Base-by-base conservation (phyloP, 345 rosid species). In the Zanthoxylum bungeanum region DNA sequence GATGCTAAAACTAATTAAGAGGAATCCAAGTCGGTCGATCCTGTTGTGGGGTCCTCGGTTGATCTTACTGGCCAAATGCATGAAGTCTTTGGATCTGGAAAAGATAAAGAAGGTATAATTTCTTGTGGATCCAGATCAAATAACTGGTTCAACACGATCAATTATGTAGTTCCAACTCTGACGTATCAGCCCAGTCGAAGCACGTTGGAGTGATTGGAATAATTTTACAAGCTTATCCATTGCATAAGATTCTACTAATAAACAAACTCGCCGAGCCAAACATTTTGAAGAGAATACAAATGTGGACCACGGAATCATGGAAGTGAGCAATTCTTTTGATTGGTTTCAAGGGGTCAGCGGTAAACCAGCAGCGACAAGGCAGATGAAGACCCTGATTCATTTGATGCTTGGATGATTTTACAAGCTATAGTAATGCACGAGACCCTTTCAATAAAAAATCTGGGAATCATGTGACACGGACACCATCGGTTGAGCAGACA, bases 321-420 rank as follows among this genome's bases (percentile, higher is more conserved):
- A n/a, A n/a, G n/a, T n/a, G n/a, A n/a, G n/a, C n/a, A n/a, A n/a
- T n/a, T n/a, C n/a, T n/a, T n/a, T n/a, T n/a, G n/a, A n/a, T n/a
- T n/a, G n/a, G n/a, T n/a, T n/a, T n/a, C n/a, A n/a, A n/a, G n/a
- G n/a, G n/a, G n/a, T n/a, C n/a, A n/a, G n/a, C n/a, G n/a, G n/a
- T n/a, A n/a, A n/a, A n/a, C n/a, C n/a, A n/a, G n/a, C n/a, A n/a
- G n/a, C n/a, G n/a, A n/a, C n/a, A n/a, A n/a, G n/a, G n/a, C n/a
- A n/a, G n/a, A n/a, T n/a, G n/a, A n/a, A n/a, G n/a, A 82, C 67
- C 88, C 76, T n/a, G 86, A 84, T 73, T 66, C 85, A 5, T 79
- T 84, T 73, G 80, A 83, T 68, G 73, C 62, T 37, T 89, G 93
- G 98, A 83, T 82, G 98, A 91, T 85, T 88, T 93, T 75, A 75